phyloP scores from a whole-genome alignment of 495 filamentous ascomycete genomes.

The Podospora pseudocomata region DNA sequence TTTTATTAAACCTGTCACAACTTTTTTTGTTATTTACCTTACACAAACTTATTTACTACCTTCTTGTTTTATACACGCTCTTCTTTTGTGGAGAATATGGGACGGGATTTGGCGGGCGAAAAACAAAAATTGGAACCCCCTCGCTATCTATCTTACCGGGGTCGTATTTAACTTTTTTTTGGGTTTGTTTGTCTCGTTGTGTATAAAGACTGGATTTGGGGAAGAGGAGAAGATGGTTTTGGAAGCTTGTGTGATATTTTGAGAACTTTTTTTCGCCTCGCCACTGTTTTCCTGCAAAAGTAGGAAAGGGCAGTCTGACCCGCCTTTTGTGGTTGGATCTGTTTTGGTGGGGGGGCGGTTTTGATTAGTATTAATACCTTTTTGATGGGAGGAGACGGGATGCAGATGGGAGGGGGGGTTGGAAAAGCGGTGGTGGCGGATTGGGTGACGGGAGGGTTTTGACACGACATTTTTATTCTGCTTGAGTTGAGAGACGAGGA shows the following conservation, averaged over 20 bases:
- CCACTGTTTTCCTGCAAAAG: not conserved
- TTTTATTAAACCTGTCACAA: too few relatives aligned
- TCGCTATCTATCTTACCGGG: too few relatives aligned
- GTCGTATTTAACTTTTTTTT: not conserved
- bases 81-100: too few relatives aligned
- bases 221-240: not conserved
- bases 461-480: too few relatives aligned
- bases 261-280: not conserved
- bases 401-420: not conserved
- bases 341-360: not conserved
- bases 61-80: too few relatives aligned
- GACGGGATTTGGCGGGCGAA: too few relatives aligned
- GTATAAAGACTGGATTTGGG: not conserved
- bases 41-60: too few relatives aligned
- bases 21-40: too few relatives aligned
- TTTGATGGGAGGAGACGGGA: not conserved
- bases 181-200: not conserved
- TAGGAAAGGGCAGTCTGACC: not conserved
- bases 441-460: not conserved
- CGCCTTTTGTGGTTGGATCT: constrained; percentile 3
- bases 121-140: too few relatives aligned
- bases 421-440: not conserved
- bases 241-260: not conserved
- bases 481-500: too few relatives aligned
- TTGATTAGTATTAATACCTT: constrained; percentile 4